Conservation (phyloP, 2,329 filamentous ascomycete genomes). For the Apiospora saccharicola region DNA sequence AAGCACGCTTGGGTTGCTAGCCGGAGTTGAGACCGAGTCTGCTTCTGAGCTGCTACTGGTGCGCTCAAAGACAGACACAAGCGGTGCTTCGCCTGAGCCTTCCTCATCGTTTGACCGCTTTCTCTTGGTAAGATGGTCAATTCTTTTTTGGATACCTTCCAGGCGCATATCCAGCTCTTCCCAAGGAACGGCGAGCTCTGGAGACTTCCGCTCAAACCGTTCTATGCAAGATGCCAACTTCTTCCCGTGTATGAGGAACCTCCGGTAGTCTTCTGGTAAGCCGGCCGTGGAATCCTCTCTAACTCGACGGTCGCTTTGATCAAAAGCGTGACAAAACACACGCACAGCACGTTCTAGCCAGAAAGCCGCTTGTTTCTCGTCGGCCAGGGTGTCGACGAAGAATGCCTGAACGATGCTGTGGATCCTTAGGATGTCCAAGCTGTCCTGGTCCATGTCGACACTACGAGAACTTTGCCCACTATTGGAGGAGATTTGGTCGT, state of each 20-base stretch:
- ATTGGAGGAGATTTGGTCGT: conserved; percentile 47
- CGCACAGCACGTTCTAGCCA: conserved; percentile 58
- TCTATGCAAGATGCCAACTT: conserved; percentile 53
- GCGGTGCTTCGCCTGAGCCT: conserved; percentile 41
- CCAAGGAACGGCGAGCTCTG: conserved; percentile 41
- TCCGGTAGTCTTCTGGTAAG: conserved; percentile 59
- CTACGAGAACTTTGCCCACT: conserved; percentile 51
- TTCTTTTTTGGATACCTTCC: conserved; percentile 48
- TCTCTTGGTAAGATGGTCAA: conserved; percentile 52
- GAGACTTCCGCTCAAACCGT: conserved; percentile 46
- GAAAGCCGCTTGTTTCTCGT: conserved; percentile 49
- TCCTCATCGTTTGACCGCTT: conserved; percentile 45
- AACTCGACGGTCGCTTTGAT: conserved; percentile 53
- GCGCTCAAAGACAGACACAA: conserved; percentile 59
- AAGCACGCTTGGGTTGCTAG: conserved; percentile 43
- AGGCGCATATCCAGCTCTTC: conserved; percentile 47
- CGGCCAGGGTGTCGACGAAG: conserved; percentile 55
- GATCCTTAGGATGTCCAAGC: conserved; percentile 57
- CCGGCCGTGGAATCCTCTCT: conserved; percentile 50
- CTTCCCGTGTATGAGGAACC: conserved; percentile 59
- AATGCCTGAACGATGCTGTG: conserved; percentile 62
- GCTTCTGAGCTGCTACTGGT: conserved; percentile 57
- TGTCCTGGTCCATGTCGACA: conserved; percentile 52
- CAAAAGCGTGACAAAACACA: conserved; percentile 59
- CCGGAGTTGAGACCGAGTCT: conserved; percentile 49